Evolutionary conservation across 164 flowering plant genomes (phyloP).

Genomic region (Stephania japonica): DNA sequence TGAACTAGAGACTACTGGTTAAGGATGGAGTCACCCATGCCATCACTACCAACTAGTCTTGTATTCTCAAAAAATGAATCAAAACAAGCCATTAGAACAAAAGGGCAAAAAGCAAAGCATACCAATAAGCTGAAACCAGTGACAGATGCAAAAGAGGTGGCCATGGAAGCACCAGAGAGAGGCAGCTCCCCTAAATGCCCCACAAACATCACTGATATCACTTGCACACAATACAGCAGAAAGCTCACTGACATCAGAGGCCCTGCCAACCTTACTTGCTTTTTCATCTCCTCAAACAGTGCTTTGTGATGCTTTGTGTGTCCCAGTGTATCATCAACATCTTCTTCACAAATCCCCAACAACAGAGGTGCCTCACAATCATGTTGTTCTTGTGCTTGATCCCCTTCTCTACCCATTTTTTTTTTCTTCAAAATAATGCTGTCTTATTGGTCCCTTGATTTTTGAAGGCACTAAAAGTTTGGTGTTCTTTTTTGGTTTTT

Average conservation of each 20-base stretch:
- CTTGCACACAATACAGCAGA: constrained; percentile 23
- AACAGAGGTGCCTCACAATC: not conserved
- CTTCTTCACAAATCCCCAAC: not conserved
- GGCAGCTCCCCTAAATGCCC: constrained; percentile 33
- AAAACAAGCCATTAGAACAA: not conserved
- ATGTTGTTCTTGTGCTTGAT: not conserved
- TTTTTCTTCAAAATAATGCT: no score
- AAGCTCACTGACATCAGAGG: constrained; percentile 28
- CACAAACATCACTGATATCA: constrained; percentile 32
- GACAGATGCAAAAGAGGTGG: constrained; percentile 29
- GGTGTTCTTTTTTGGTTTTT: no score
- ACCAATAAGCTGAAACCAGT: constrained; percentile 32
- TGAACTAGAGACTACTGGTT: no score
- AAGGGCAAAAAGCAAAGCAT: not conserved
- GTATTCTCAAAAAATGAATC: no score
- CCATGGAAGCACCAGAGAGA: constrained; percentile 34
- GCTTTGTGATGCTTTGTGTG: not conserved
- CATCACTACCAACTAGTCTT: no score
- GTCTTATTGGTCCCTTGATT: no score
- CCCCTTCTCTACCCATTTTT: not conserved
- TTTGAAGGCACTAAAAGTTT: no score
- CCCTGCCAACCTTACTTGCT: constrained; percentile 28
- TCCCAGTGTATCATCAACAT: not conserved
- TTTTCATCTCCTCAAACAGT: constrained; percentile 26
- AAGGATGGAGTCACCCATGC: no score